Base-by-base conservation (phyloP, 2,329 filamentous ascomycete species). In the Venturia oleaginea region DNA sequence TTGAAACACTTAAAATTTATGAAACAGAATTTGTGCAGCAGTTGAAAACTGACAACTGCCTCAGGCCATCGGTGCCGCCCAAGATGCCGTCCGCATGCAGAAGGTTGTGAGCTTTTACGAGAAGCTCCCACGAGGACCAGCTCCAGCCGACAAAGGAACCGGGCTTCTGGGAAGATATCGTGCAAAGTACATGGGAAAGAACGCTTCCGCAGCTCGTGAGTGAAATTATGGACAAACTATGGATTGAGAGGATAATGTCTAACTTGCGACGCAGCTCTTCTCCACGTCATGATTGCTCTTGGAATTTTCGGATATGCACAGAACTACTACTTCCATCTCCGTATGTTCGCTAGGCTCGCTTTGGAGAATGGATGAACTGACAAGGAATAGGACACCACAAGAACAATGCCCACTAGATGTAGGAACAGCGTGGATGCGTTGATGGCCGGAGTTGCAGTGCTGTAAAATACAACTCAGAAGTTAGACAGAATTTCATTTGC, bases 241-340 rank as follows among this genome's bases (percentile, higher is more conserved):
- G 62, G 30, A 38, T 51, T 13, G 37, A 13, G 19, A 55, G n/a
- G 51, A 15, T 38, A 27, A 19, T 32, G 42, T 6, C 38, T 37
- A 38, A 59, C 30, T 4, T 24, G 32, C 17, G n/a, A 42, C 8
- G 42, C 72, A 99, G 94, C 94, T 69, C 85, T 99, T 75, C 83
- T 96, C 72, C 94, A 99, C 79, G 83, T 86, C 72, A 88, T 99
- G 72, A 87, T 84, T 71, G 82, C 86, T 75, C 81, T 99, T 68
- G 80, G 96, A 69, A 79, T 86, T 70, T 76, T 97, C 71, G 93
- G 94, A 74, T 99, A 99, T 80, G 90, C 89, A 72, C 91, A 97
- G 82, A 92, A 96, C 83, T 99, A 99, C 88, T 97, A 99, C 86
- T 97, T 96, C 90, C 95, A 99, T 82, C 85, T 99, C 75, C 91